Evolutionary conservation across 2,329 filamentous ascomycete species (phyloP), one percentile per base, ranked within the genome.

Genomic region (Pseudogymnoascus sp.): DNA sequence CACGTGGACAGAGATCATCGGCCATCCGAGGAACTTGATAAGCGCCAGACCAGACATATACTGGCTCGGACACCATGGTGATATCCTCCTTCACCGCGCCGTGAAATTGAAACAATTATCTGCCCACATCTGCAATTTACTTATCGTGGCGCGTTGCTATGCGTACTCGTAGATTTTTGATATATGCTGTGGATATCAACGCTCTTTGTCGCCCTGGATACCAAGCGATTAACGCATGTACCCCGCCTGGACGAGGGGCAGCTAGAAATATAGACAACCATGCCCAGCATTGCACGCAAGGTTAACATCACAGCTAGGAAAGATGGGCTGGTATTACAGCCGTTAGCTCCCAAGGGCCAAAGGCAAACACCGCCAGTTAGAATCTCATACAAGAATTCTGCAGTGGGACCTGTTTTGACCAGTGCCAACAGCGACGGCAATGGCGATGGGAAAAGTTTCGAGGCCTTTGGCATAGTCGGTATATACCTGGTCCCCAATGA

Each of bases 381-480:
- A 61, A 73, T 75, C 16, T 59, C 68, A 12, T 75, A 71, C 62
- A 68, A 69, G 37, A 72, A 73, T 63, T 66, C 65, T 11, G 64
- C 61, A 16, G 70, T 75, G 60, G 66, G 60, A 10, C 65, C 67
- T n/a, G 65, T 62, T 1, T 19, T 66, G 50, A 67, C 65, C 60
- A 66, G 70, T 43, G 61, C 24, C 6, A 50, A 24, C 26, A 28
- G 10, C 14, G 62, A 62, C 2, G 26, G 37, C 10, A 65, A 67
- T 35, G 60, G 38, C 2, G 24, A 61, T 22, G 66, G 63, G 11
- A 71, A 70, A 53, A 66, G 67, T n/a, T 74, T 74, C 50, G 72
- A 74, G 65, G 71, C 71, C 16, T 75, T 73, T 65, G 73, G 72
- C 7, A 66, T 75, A 59, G 68, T 75, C 61, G 73, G 73, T 74